A percentile compares a stretch with the other conserved stretches of the same genome.
phyloP scores from a whole-genome alignment of 345 rosid species.

The Eucalyptus erythrocorys region DNA sequence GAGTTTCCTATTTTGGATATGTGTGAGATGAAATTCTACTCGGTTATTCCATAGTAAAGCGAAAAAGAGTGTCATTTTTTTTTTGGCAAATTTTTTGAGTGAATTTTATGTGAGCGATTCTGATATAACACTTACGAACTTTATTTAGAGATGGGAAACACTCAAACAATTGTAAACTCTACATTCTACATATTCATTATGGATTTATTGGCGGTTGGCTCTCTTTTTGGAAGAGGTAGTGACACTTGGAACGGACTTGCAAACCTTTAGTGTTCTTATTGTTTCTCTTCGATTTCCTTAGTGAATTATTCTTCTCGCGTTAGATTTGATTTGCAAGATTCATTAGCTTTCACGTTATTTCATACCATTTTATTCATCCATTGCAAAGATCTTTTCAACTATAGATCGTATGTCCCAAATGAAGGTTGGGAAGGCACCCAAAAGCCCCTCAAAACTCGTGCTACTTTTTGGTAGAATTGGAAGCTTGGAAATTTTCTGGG shows the following conservation, averaged over 20 bases:
- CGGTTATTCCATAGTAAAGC: not conserved
- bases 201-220: not conserved
- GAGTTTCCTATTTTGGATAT: not conserved
- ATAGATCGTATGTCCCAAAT: no score
- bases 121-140: accelerated
- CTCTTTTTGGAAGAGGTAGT: not conserved
- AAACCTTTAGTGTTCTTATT: not conserved
- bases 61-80: not conserved
- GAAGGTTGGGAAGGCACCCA: not conserved
- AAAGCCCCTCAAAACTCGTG: not conserved
- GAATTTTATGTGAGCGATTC: not conserved
- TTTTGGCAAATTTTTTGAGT: not conserved
- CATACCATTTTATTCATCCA: not conserved
- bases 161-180: not conserved
- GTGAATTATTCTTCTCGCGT: not conserved
- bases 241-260: not conserved
- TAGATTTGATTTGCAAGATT: not conserved
- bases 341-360: not conserved
- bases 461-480: not conserved
- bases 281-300: not conserved
- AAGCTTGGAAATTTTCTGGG: not conserved
- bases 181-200: accelerated
- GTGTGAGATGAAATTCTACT: not conserved
- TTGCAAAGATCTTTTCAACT: no score
- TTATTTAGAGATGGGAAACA: not conserved